Conservation (phyloP, 108 stramenopile species). For the Halocafeteria seosinensis region DNA sequence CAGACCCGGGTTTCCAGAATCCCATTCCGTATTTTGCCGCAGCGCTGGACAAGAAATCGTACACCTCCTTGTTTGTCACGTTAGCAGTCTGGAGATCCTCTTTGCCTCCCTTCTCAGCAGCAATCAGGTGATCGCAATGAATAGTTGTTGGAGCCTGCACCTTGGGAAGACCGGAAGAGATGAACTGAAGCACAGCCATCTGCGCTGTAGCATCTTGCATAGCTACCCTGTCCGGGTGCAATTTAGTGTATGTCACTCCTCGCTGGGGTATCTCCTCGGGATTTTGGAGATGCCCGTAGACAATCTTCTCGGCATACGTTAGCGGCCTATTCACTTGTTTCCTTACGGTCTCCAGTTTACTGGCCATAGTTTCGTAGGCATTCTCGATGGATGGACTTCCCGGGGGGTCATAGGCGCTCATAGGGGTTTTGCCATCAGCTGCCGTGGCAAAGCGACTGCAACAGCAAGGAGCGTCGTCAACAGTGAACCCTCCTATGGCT, state of each 20-base stretch:
- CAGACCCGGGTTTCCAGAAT: slow-evolving; percentile 29
- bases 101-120: slow-evolving; percentile 23
- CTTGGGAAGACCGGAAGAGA: slow-evolving; percentile 31
- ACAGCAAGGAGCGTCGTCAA: no score
- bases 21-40: slow-evolving; percentile 28
- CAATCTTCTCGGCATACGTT: slow-evolving; percentile 27
- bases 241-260: slow-evolving; percentile 31
- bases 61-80: slow-evolving; percentile 12
- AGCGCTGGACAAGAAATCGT: slow-evolving; percentile 26
- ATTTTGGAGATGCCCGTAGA: slow-evolving; percentile 29
- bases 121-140: slow-evolving; percentile 34
- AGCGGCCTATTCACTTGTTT: slow-evolving; percentile 22
- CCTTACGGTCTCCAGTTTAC: slow-evolving; percentile 16
- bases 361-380: slow-evolving; percentile 20
- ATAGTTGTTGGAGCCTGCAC: slow-evolving; percentile 25
- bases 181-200: slow-evolving; percentile 36
- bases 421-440: no score
- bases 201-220: slow-evolving; percentile 35
- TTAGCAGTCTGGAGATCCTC: slow-evolving; percentile 19
- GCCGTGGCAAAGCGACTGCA: no score
- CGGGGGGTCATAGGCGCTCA: slow-evolving; percentile 20
- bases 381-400: slow-evolving; percentile 31
- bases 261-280: slow-evolving; percentile 12
- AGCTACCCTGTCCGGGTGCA: slow-evolving; percentile 27
- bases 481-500: no score